Evolutionary conservation across 2,329 filamentous ascomycete genomes (phyloP).

Genomic region (Ophiocordyceps camponoti-saundersi): DNA sequence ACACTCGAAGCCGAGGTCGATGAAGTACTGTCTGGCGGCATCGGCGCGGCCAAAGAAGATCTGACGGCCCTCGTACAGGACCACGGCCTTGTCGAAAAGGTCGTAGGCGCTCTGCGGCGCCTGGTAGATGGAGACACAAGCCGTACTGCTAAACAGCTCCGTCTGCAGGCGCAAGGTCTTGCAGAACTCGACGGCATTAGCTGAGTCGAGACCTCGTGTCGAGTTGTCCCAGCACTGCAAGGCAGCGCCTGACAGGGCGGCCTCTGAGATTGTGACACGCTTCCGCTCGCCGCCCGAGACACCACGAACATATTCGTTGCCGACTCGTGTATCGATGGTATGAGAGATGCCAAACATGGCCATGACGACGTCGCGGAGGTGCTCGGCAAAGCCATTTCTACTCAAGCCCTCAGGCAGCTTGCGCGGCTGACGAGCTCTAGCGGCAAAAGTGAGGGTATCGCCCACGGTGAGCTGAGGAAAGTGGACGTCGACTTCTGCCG

Average conservation of each 20-base stretch:
- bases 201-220: constrained; percentile 56
- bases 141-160: constrained; percentile 48
- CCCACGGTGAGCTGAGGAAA: constrained; percentile 64
- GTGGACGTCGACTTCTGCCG: constrained; percentile 68
- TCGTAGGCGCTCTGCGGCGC: constrained; percentile 49
- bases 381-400: constrained; percentile 36
- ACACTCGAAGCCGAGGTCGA: constrained; percentile 49
- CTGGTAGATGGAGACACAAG: constrained; percentile 60
- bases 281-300: constrained; percentile 60
- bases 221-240: constrained; percentile 57
- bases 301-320: constrained; percentile 59
- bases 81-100: constrained; percentile 39
- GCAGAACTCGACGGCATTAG: constrained; percentile 61
- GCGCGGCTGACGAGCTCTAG: constrained; percentile 49
- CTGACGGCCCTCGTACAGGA: constrained; percentile 43
- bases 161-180: constrained; percentile 52
- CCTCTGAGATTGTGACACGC: constrained; percentile 47
- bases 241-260: constrained; percentile 38
- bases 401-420: constrained; percentile 40
- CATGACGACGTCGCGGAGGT: constrained; percentile 57
- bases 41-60: constrained; percentile 46
- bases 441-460: constrained; percentile 65
- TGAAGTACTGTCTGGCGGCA: constrained; percentile 46
- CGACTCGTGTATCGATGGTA: constrained; percentile 55
- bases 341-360: constrained; percentile 60